Evolutionary conservation across 2,329 filamentous ascomycete genomes (phyloP), one percentile per base, ranked within the genome.

Genomic region (Diaporthe capsici): DNA sequence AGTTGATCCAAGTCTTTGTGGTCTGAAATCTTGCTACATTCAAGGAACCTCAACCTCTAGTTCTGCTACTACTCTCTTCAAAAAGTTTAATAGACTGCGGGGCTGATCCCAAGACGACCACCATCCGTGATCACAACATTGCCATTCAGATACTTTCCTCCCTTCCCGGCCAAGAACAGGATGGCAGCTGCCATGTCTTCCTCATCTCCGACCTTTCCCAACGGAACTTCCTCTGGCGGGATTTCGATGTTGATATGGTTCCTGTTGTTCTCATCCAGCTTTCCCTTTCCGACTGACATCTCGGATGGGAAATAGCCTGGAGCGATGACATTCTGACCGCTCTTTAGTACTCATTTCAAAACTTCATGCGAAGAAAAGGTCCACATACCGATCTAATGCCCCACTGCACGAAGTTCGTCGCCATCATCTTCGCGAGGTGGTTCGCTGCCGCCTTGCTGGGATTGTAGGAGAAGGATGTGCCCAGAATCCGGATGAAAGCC

Each of bases 151-250:
- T 71, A 71, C 44, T 49, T 53, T 5, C 67, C 67, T 6, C 44
- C 67, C 34, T 53, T 49, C 10, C 67, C 51, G 7, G 47, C 49
- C 37, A 71, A 39, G 47, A 71, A 71, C 34, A 71, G 34, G n/a
- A 71, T 53, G 42, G 67, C 67, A 9, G 44, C 67, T 57, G 67
- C 67, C 49, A 71, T 55, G 28, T 71, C 67, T 39, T 71, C 44
- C 25, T 51, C 49, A 31, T 71, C 67, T 28, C 67, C 67, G 12
- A 60, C 57, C 57, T 39, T 60, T 3, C 57, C 57, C 57, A 60
- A n/a, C 20, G 57, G 57, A 25, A 60, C 57, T 20, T 60, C 57
- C 57, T 60, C 57, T 39, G 57, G 57, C 17, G 57, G 57, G 34
- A 60, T 60, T n/a, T 22, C 57, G 20, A 60, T 60, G 34, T 60